These are phyloP conservation scores for Dictyostelium purpureum DNA, from an alignment of 78 protist species.

Conservation along the genomic window DNA sequence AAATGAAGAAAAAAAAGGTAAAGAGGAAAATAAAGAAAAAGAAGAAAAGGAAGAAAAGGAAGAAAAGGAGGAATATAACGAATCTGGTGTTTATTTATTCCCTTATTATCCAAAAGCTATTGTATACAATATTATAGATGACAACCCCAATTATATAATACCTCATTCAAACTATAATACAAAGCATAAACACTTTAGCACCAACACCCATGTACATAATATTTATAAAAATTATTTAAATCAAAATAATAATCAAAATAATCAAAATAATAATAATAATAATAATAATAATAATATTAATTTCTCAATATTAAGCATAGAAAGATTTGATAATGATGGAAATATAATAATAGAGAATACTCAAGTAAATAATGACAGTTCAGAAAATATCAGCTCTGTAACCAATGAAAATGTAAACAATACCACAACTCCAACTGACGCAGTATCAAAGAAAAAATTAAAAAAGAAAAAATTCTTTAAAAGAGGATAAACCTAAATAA, in stretches of 20 bases:
- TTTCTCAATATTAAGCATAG: no score
- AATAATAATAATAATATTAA: no score
- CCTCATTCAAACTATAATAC: not conserved
- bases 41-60: not conserved
- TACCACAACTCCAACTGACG: not conserved
- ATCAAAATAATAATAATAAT: no score
- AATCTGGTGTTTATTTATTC: not conserved
- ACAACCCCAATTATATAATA: not conserved
- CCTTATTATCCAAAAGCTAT: not conserved
- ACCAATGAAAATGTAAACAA: not conserved
- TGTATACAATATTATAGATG: not conserved
- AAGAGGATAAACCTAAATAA: not conserved
- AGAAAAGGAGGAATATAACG: not conserved
- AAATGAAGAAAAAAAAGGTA: not conserved
- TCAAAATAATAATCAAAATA: no score
- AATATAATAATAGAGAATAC: no score
- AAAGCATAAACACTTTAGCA: not conserved
- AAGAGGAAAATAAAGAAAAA: not conserved
- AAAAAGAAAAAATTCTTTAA: not conserved
- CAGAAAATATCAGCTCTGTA: no score
- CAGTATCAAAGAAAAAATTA: not conserved
- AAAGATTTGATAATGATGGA: no score
- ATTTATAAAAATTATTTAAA: no score
- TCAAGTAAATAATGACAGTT: no score
- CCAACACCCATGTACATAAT: not conserved